Conservation (phyloP, 352 stramenopile genomes). For the Ophiocytium majus region DNA sequence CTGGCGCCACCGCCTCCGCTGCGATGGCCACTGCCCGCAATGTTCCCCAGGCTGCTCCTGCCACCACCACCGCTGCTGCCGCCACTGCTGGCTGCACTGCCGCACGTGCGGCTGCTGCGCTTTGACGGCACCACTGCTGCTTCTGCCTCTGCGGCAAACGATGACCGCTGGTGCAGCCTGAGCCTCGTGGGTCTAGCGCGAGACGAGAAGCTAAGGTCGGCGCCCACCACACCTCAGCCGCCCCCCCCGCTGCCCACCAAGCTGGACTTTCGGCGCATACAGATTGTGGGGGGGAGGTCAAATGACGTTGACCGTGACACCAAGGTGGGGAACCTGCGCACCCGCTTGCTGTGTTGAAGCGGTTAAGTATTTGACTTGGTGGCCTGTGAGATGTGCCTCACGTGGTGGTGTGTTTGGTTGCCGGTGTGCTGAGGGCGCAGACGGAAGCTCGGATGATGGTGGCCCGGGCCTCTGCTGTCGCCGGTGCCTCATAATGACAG, state of each 20-base stretch:
- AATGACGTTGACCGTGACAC: constrained; percentile 11
- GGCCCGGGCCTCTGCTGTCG: too few species aligned
- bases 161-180: background rate
- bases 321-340: background rate
- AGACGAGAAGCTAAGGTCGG: background rate
- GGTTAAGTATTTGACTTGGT: too few species aligned
- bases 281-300: background rate
- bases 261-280: background rate
- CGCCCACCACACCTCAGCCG: background rate
- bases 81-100: background rate
- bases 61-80: background rate
- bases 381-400: too few species aligned
- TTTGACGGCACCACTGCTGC: too few species aligned
- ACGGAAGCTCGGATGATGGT: background rate
- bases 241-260: background rate
- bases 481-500: too few species aligned
- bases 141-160: too few species aligned
- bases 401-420: too few species aligned
- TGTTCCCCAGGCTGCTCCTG: too few species aligned
- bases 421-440: background rate
- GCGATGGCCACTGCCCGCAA: too few species aligned
- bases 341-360: too few species aligned
- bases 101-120: background rate
- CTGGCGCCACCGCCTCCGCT: too few species aligned
- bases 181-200: background rate